Evolutionary conservation across 495 filamentous ascomycete species (phyloP).

Genomic region (Rhypophila decipiens): DNA sequence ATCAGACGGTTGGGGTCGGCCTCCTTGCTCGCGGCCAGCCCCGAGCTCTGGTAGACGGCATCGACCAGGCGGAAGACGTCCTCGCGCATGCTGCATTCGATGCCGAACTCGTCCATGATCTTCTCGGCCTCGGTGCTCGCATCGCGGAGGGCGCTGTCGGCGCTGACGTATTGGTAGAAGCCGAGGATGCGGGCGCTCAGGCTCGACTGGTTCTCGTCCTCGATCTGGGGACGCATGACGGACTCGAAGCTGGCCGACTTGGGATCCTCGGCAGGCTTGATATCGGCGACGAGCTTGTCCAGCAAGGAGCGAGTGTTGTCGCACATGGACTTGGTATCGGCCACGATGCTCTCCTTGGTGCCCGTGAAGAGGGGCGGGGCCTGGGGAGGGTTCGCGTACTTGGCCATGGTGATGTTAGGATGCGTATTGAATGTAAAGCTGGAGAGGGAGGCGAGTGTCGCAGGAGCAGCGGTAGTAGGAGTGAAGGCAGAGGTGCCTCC

Average conservation of each 20-base stretch:
- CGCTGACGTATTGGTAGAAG: constrained; percentile 79
- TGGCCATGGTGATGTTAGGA: constrained; percentile 24
- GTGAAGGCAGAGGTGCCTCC: constrained; percentile 19
- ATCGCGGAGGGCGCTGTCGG: constrained; percentile 59
- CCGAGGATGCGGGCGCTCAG: constrained; percentile 56
- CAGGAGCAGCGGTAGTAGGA: constrained; percentile 4
- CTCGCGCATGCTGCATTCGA: constrained; percentile 56
- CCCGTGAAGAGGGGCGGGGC: constrained; percentile 79
- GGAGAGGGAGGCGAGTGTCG: constrained; percentile 15
- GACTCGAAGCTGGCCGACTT: constrained; percentile 58
- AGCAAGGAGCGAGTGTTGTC: constrained; percentile 60
- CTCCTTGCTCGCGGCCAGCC: constrained; percentile 33
- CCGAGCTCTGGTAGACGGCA: constrained; percentile 41
- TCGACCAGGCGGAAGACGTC: constrained; percentile 55
- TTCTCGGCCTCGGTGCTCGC: constrained; percentile 55
- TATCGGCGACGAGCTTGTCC: constrained; percentile 64
- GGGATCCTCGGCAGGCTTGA: constrained; percentile 45
- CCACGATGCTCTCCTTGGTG: constrained; percentile 67
- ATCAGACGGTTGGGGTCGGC: constrained; percentile 28
- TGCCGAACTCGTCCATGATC: constrained; percentile 52
- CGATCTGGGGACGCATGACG: constrained; percentile 55
- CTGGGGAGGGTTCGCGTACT: constrained; percentile 70
- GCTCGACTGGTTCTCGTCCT: constrained; percentile 59
- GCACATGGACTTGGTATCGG: constrained; percentile 70
- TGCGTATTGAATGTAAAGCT: constrained; percentile 14